Evolutionary conservation across 148 eudicot genomes (phyloP), one percentile per base, ranked within the genome.

Genomic region (Diospyros lotus): DNA sequence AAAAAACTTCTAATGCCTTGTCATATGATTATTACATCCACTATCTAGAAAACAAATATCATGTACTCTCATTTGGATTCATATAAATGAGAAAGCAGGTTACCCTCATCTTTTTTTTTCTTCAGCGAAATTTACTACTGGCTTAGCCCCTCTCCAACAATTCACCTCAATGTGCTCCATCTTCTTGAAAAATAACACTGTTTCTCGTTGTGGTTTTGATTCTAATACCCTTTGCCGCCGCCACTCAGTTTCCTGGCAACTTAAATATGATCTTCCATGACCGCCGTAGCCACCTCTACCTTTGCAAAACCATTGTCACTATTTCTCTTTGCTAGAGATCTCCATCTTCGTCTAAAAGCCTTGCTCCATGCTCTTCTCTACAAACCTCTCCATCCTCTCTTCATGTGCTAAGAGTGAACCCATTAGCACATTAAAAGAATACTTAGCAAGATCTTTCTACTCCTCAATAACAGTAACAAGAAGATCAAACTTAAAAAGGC

Each of bases 381-480:
- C 1, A 9, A 39, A n/a, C 5, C 44, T 43, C 14, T 68, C 68
- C 67, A 56, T 43, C 48, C 75, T 48, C 11, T 17, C 70, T 52
- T 70, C 80, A 70, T 77, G 71, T 48, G 60, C 50, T 64, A 58
- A 52, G 2, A 70, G 50, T 54, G 80, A 77, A 5, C 64, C 73
- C 69, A 71, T 71, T 6, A 71, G 46, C 17, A 71, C 64, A 71
- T 42, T 4, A 14, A 55, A 45, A 18, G 54, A 52, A 39, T 6
- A 71, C 8, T 10, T 64, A 18, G 74, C 61, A 3, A 78, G 55
- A n/a, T 78, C 73, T 7, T 66, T 66, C 13, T 76, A 52, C 17
- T 72, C 67, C 54, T 78, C 81, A 10, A 78, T 78, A 10, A 43
- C 76, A 6, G 73, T 50, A 45, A 78, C 77, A 11, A 73, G 71